Evolutionary conservation across 1,284 basidiomycete species (phyloP).

Genomic region (Fomes fomentarius): DNA sequence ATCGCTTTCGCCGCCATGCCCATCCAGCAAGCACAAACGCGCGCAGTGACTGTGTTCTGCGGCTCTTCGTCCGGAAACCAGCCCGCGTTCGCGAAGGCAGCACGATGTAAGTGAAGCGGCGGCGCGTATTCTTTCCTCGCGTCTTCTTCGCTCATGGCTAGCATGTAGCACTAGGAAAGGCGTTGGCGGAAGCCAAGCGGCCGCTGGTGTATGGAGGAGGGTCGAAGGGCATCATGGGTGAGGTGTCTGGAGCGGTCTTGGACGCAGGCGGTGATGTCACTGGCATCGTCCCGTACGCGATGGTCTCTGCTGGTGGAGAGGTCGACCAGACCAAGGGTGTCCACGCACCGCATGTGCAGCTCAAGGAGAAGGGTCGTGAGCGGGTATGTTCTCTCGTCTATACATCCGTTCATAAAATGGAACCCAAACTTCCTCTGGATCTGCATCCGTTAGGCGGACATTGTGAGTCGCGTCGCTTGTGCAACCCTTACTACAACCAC

Average conservation of each 20-base stretch:
- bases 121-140: too few relatives aligned
- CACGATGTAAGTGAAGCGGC: slow-evolving; percentile 71
- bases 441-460: slow-evolving; percentile 48
- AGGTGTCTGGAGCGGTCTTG: slow-evolving; percentile 73
- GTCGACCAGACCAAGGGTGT: slow-evolving; percentile 45
- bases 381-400: slow-evolving; percentile 42
- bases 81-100: slow-evolving; percentile 67
- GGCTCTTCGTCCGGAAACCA: slow-evolving; percentile 72
- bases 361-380: slow-evolving; percentile 46
- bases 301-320: slow-evolving; percentile 68
- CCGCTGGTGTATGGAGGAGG: slow-evolving; percentile 90
- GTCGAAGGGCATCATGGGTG: slow-evolving; percentile 84
- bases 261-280: slow-evolving; percentile 74
- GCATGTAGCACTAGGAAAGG: slow-evolving; percentile 79
- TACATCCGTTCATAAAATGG: too few relatives aligned
- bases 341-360: slow-evolving; percentile 30
- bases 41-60: slow-evolving; percentile 77
- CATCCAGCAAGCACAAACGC: slow-evolving; percentile 2
- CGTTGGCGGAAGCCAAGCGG: slow-evolving; percentile 66
- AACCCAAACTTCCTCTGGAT: too few relatives aligned
- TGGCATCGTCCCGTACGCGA: slow-evolving; percentile 84
- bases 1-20: slow-evolving; percentile 7
- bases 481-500: too few relatives aligned
- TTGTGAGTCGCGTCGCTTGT: too few relatives aligned
- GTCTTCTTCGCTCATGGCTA: too few relatives aligned